Evolutionary conservation across 192 early-diverging fungal species (phyloP).

Genomic region (Phycomyces blakesleeanus): DNA sequence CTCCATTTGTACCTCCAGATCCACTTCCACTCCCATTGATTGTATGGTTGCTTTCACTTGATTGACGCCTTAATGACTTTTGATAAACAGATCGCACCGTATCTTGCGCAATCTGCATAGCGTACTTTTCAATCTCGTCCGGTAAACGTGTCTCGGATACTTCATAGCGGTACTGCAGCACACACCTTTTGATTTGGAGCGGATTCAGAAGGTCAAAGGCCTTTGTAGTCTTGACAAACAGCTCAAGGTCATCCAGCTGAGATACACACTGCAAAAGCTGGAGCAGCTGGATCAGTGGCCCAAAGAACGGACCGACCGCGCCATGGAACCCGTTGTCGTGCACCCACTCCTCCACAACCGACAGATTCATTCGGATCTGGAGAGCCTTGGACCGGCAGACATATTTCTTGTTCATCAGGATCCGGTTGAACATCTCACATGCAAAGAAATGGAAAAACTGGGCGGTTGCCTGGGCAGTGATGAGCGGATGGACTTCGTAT

Average conservation of each 20-base stretch:
- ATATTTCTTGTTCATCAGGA: constrained; percentile 72
- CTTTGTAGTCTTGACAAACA: constrained; percentile 71
- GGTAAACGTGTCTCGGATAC: constrained; percentile 71
- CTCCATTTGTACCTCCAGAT: too few relatives aligned
- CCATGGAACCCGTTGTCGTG: constrained; percentile 50
- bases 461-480: constrained; percentile 66
- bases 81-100: constrained; percentile 31
- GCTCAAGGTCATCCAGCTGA: constrained; percentile 64
- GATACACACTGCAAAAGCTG: constrained; percentile 82
- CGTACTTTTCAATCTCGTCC: constrained; percentile 73
- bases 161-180: constrained; percentile 85
- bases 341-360: constrained; percentile 82
- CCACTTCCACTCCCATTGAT: too few relatives aligned
- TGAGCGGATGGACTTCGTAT: constrained; percentile 71
- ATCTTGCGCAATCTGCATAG: constrained; percentile 68
- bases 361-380: constrained; percentile 82
- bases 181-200: constrained; percentile 67
- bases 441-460: constrained; percentile 79
- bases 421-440: constrained; percentile 80
- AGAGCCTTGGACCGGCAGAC: constrained; percentile 77
- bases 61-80: background rate
- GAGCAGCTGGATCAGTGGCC: constrained; percentile 74
- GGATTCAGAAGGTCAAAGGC: constrained; percentile 66
- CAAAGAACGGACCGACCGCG: constrained; percentile 44
- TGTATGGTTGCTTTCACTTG: background rate